Evolutionary conservation across 2,329 filamentous ascomycete species (phyloP).

Genomic region (Golovinomyces cichoracearum): DNA sequence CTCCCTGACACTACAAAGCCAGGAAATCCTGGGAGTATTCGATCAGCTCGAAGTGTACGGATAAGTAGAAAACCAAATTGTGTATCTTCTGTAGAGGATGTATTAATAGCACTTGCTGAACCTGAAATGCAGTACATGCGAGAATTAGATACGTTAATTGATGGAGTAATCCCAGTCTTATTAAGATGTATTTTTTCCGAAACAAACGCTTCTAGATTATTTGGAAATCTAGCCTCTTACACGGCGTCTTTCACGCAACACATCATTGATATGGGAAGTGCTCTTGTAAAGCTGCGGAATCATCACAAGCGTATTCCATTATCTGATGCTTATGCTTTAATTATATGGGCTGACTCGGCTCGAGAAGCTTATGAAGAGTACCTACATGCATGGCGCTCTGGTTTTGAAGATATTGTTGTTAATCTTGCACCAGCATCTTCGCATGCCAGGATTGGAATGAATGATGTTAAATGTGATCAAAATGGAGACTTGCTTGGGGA

Average conservation of each 20-base stretch:
- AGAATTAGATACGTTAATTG: constrained; percentile 76
- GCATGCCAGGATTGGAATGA: constrained; percentile 26
- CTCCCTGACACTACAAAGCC: constrained; percentile 31
- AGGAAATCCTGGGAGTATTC: constrained; percentile 39
- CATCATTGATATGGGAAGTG: constrained; percentile 81
- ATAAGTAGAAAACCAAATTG: constrained; percentile 41
- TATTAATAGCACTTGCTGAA: constrained; percentile 53
- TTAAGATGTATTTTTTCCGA: constrained; percentile 60
- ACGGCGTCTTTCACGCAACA: constrained; percentile 44
- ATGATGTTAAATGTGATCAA: constrained; percentile 34
- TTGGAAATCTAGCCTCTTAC: constrained; percentile 26
- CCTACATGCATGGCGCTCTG: constrained; percentile 65
- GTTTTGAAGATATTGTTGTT: constrained; percentile 83
- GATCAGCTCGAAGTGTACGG: constrained; percentile 54
- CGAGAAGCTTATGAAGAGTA: constrained; percentile 65
- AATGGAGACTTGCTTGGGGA: constrained; percentile 30
- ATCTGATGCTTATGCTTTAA: constrained; percentile 41
- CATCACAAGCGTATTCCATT: constrained; percentile 59
- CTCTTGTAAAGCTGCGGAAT: constrained; percentile 57
- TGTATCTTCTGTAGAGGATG: constrained; percentile 43
- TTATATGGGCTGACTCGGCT: constrained; percentile 58
- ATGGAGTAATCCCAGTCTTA: constrained; percentile 82
- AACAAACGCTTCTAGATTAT: constrained; percentile 40
- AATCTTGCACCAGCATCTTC: constrained; percentile 49
- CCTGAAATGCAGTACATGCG: constrained; percentile 75